A percentile compares a stretch with the other conserved stretches of the same genome.
phyloP scores from a whole-genome alignment of 2,329 filamentous ascomycete species.

The Clonostachys sp. region DNA sequence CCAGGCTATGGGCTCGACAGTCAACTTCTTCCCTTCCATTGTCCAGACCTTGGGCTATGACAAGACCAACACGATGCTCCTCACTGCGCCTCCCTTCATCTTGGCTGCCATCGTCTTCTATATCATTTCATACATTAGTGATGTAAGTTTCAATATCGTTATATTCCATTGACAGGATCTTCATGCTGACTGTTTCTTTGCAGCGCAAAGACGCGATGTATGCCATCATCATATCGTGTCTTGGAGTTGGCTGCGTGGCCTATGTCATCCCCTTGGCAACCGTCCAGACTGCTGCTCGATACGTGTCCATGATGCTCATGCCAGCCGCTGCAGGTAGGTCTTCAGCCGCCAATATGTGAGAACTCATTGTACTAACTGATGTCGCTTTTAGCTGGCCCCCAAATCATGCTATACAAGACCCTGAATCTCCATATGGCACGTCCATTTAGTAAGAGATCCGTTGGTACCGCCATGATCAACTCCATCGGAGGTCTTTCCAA shows the following conservation, averaged over 20 bases:
- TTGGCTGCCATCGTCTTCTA: constrained; percentile 38
- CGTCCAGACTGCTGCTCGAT: constrained; percentile 51
- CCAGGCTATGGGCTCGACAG: constrained; percentile 29
- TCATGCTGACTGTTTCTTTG: constrained; percentile 29
- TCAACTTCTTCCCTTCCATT: constrained; percentile 36
- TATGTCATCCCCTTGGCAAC: constrained; percentile 66
- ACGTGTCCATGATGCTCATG: constrained; percentile 41
- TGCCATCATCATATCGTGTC: constrained; percentile 57
- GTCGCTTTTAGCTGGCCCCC: constrained; percentile 3
- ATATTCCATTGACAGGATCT: background rate
- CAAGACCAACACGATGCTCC: constrained; percentile 52
- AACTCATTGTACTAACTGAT: background rate
- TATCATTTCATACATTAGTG: constrained; percentile 58
- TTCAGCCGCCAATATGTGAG: no score
- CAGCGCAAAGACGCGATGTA: constrained; percentile 66
- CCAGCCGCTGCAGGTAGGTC: constrained; percentile 2
- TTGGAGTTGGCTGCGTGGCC: constrained; percentile 53
- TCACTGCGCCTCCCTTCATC: constrained; percentile 62
- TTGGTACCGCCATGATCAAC: constrained; percentile 71
- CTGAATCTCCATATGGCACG: constrained; percentile 63
- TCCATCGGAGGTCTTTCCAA: constrained; percentile 37
- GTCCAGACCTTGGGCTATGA: constrained; percentile 61
- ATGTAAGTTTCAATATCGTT: constrained; percentile 1
- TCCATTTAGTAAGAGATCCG: constrained; percentile 65
- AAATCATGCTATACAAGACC: constrained; percentile 58